Evolutionary conservation across 768 basidiomycete species (phyloP), one percentile per base, ranked within the genome.

Genomic region (Steccherinum ochraceum): DNA sequence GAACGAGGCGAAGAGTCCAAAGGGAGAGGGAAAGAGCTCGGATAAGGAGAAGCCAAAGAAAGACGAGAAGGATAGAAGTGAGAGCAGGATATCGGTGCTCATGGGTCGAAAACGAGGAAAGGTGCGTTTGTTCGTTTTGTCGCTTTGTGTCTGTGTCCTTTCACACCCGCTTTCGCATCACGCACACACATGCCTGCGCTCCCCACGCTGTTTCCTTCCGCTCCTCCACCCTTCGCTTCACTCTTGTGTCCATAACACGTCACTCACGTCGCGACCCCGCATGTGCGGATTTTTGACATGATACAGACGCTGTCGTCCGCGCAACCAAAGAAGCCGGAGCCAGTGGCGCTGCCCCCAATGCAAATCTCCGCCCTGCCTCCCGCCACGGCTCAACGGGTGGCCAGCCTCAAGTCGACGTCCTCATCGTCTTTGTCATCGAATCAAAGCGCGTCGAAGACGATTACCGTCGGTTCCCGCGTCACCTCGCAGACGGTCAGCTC

Each of bases 81-180:
- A 93, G 69, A 91, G 91, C 62, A 79, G 91, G 60, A 92, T 93
- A 57, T 90, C 91, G 11, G 81, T 84, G 23, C 71, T 93, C 51
- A 90, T 94, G 76, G 88, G 89, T 27, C 76, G 93, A 63, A 93
- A 87, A 65, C 78, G 93, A 47, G 93, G 93, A 68, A 94, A 95
- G 83, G 93, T 93, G 61, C 61, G 73, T 67, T 45, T 43, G 25
- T 49, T 45, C 43, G 44, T 48, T 30, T 30, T 27, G 25, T 44
- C 48, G 20, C 52, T 50, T 10, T 48, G 20, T 41, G 24, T 11
- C 16, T 23, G n/a, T 30, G 49, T 40, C n/a, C 19, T 2, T n/a
- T 40, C 42, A 35, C 30, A 35, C n/a, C n/a, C n/a, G n/a, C n/a
- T n/a, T n/a, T n/a, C n/a, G n/a, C 16, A 49, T 52, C 7, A 16